Conservation (phyloP, 2,329 filamentous ascomycete genomes). For the Zymoseptoria tritici region DNA sequence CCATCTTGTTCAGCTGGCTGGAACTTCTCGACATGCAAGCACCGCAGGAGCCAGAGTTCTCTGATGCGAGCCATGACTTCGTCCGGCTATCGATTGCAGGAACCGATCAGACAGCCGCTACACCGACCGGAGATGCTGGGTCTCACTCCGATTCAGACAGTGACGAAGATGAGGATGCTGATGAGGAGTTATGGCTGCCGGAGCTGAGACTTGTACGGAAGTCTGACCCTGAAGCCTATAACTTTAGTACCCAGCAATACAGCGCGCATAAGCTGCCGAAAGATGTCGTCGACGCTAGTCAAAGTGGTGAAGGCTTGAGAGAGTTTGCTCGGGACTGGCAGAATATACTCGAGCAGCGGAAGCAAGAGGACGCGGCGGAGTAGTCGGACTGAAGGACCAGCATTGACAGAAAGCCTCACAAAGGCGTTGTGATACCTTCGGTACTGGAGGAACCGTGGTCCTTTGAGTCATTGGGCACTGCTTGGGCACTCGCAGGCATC, state of each 20-base stretch:
- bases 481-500: neutral
- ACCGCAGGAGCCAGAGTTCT: slow-evolving; percentile 28
- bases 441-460: neutral
- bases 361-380: slow-evolving; percentile 28
- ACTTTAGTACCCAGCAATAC: slow-evolving; percentile 78
- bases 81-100: slow-evolving; percentile 18
- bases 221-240: slow-evolving; percentile 82
- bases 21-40: slow-evolving; percentile 71
- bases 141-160: slow-evolving; percentile 17
- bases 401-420: neutral
- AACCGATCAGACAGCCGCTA: slow-evolving; percentile 5
- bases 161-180: slow-evolving; percentile 45
- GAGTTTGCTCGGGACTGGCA: slow-evolving; percentile 53
- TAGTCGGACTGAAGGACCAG: neutral
- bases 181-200: slow-evolving; percentile 53
- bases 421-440: no score
- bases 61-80: slow-evolving; percentile 9
- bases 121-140: neutral
- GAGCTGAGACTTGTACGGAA: slow-evolving; percentile 76
- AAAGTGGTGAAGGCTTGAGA: slow-evolving; percentile 58
- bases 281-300: slow-evolving; percentile 71
- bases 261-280: slow-evolving; percentile 92
- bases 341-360: slow-evolving; percentile 37
- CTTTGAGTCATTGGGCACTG: neutral
- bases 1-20: slow-evolving; percentile 79